phyloP scores from a whole-genome alignment of 306 rosid genomes.

The Hippophae rhamnoides region DNA sequence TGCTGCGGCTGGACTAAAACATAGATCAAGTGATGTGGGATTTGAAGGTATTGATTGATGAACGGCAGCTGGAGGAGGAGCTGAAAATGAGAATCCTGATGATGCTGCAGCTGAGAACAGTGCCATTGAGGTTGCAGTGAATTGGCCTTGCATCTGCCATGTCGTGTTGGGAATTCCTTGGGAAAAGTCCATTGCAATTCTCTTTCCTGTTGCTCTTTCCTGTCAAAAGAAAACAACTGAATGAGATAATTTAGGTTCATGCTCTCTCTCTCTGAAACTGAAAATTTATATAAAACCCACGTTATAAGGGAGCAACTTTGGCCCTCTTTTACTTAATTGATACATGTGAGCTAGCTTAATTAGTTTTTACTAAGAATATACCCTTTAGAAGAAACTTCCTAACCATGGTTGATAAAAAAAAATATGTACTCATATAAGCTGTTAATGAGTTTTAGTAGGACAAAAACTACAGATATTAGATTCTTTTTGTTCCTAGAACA shows the following conservation, averaged over 20 bases:
- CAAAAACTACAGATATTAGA: too few relatives aligned
- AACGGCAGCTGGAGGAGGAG: constrained; percentile 47
- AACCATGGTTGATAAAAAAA: too few relatives aligned
- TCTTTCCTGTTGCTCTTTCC: constrained; percentile 76
- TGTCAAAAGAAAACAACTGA: constrained; percentile 19
- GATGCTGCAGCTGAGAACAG: constrained; percentile 95
- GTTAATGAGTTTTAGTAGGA: too few relatives aligned
- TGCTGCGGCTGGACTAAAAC: too few relatives aligned
- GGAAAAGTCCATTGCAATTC: constrained; percentile 39
- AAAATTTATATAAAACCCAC: neutral
- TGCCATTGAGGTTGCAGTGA: constrained; percentile 39
- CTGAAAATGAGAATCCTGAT: constrained; percentile 93
- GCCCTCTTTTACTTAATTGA: too few relatives aligned
- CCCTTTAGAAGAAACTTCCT: too few relatives aligned
- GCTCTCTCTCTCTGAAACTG: neutral
- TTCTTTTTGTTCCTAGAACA: too few relatives aligned
- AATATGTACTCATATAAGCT: too few relatives aligned
- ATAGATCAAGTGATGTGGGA: constrained; percentile 27
- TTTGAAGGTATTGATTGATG: constrained; percentile 30
- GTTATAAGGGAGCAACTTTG: too few relatives aligned
- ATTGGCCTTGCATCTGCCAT: constrained; percentile 48
- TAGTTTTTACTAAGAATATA: too few relatives aligned
- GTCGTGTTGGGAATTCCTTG: constrained; percentile 34
- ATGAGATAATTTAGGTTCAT: neutral
- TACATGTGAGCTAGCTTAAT: too few relatives aligned